Percentiles rank a stretch among this genome's conserved stretches.
These are phyloP conservation scores for Botryotinia narcissicola DNA, from an alignment of 2,329 filamentous ascomycete genomes.

Conservation along the genomic window DNA sequence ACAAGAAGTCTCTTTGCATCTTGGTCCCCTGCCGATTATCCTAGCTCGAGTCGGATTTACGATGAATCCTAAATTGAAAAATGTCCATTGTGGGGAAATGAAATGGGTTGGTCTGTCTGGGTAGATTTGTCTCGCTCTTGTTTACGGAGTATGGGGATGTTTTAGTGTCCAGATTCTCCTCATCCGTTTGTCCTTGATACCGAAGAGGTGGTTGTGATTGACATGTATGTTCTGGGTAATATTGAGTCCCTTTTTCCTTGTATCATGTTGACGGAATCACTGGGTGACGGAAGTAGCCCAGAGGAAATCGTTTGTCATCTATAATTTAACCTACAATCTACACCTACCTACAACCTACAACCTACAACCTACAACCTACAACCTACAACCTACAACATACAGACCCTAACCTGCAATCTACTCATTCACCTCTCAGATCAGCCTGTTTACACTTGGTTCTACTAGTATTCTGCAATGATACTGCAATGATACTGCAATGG, in stretches of 20 bases:
- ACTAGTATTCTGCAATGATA: background rate
- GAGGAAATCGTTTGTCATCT: background rate
- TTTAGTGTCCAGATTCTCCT: background rate
- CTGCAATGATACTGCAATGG: background rate
- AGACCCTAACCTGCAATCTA: background rate
- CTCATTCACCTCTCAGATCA: background rate
- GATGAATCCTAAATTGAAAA: background rate
- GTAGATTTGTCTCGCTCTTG: background rate
- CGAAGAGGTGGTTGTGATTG: background rate
- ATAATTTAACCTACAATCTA: background rate
- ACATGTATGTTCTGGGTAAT: background rate
- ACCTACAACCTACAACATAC: background rate
- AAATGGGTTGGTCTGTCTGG: background rate
- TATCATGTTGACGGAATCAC: background rate
- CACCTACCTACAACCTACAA: background rate
- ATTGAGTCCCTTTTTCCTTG: background rate
- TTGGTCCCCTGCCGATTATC: background rate
- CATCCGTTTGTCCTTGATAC: background rate
- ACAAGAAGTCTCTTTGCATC: background rate
- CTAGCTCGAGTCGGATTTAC: background rate
- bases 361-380: background rate
- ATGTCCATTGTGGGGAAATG: constrained; percentile 11
- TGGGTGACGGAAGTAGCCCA: background rate
- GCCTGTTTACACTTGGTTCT: background rate
- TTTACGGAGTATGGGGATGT: background rate